Conservation (phyloP, 345 rosid genomes). For the Linum tenue region DNA sequence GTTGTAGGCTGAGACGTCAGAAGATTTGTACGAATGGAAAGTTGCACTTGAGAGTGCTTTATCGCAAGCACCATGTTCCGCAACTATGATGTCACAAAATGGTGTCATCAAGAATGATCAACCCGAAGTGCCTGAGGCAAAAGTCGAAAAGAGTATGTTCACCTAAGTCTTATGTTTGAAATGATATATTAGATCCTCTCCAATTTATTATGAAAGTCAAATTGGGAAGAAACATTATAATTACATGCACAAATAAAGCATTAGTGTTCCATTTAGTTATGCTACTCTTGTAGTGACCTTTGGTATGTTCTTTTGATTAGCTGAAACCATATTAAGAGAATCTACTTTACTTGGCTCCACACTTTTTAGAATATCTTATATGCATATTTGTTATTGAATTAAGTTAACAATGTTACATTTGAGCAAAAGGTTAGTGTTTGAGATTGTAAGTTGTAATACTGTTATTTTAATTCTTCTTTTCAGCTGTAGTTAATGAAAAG, state of each 20-base stretch:
- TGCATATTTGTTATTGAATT: no score
- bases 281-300: no score
- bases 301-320: no score
- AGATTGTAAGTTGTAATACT: neutral
- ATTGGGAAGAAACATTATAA: neutral
- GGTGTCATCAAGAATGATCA: slow-evolving; percentile 64
- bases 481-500: slow-evolving; percentile 49
- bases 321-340: no score
- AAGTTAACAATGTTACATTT: neutral
- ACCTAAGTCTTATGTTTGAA: neutral
- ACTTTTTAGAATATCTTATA: no score
- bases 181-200: neutral
- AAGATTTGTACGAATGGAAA: slow-evolving; percentile 90
- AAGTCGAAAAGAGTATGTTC: slow-evolving; percentile 36
- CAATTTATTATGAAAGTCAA: neutral
- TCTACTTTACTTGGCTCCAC: no score
- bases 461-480: slow-evolving; percentile 12
- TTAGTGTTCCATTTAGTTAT: no score
- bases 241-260: no score
- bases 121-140: slow-evolving; percentile 39
- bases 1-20: slow-evolving; percentile 72
- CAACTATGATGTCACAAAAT: slow-evolving; percentile 67
- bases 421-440: neutral
- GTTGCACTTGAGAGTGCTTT: slow-evolving; percentile 83
- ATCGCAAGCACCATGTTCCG: slow-evolving; percentile 77